Conservation (phyloP, 192 early-diverging fungal species). For the Gaertneriomyces semiglobifer region DNA sequence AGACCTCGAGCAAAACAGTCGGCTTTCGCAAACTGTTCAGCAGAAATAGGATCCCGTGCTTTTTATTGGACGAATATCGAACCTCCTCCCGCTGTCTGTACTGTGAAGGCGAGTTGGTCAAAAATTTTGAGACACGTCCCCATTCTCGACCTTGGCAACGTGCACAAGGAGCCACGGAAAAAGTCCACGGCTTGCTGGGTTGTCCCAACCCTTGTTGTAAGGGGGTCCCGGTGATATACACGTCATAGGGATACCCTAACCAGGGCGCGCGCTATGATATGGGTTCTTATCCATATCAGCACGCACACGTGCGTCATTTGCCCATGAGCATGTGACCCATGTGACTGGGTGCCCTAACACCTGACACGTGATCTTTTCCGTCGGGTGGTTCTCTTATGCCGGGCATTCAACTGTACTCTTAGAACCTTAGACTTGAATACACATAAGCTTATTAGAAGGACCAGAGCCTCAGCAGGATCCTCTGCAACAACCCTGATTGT, state of each 20-base stretch:
- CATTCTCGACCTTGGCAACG: constrained; percentile 11
- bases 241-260: background rate
- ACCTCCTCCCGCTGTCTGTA: constrained; percentile 18
- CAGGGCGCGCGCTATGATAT: too few species aligned
- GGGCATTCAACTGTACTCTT: too few species aligned
- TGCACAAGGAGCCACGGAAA: background rate
- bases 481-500: constrained; percentile 13
- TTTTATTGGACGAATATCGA: constrained; percentile 26
- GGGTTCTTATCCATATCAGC: too few species aligned
- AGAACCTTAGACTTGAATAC: too few species aligned
- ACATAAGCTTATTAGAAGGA: too few species aligned
- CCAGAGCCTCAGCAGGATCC: too few species aligned
- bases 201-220: background rate
- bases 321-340: too few species aligned
- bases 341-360: too few species aligned
- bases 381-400: too few species aligned
- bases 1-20: constrained; percentile 12
- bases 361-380: too few species aligned
- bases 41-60: constrained; percentile 18
- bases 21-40: constrained; percentile 16
- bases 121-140: background rate
- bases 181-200: constrained; percentile 19
- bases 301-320: too few species aligned
- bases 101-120: constrained; percentile 4
- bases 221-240: background rate